Base-by-base conservation (phyloP, 352 stramenopile genomes). In the Pythium pyrilobum region DNA sequence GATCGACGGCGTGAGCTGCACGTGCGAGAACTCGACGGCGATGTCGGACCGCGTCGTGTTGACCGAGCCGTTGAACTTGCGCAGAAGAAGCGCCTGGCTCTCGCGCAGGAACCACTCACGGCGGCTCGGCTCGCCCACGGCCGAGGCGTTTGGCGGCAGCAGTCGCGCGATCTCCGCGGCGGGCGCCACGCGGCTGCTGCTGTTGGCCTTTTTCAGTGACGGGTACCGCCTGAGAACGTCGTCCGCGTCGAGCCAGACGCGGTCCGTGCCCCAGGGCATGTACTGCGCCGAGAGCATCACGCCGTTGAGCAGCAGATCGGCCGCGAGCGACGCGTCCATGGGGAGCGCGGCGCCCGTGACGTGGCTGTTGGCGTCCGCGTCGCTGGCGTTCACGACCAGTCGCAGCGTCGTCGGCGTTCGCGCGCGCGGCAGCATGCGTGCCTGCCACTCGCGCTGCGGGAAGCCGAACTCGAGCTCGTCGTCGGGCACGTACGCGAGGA, bases 1-100 rank as follows among this genome's bases (percentile, higher is more conserved):
- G 32, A 55, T 40, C 25, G 33, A 37, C 4, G 48, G 42, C n/a
- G 56, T 42, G 25, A 59, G n/a, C 7, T 48, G 13, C 7, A 34
- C 52, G 36, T 53, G 42, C 5, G 49, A 52, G 36, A 63, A 53
- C 18, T 51, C 48, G 31, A 63, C 46, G 2, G 9, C 39, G 25
- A 63, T 48, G 28, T 56, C 40, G 0, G 32, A 38, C 2, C 11
- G 32, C n/a, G 56, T 53, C 18, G 38, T 56, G 32, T 57, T 57
- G 16, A 16, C 9, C 4, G 33, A 28, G 24, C 41, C 28, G 25
- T 36, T 43, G 10, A 57, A 52, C 13, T 39, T 16, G 38, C 24
- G 47, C 8, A 6, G 20, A 15, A 62, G 5, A 10, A 40, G 6
- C 12, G 34, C 42, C 1, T 15, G 15, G 16, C 41, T 47, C n/a